Base-by-base conservation (phyloP, 805 yeast species). In the Deakozyma indianensis region DNA sequence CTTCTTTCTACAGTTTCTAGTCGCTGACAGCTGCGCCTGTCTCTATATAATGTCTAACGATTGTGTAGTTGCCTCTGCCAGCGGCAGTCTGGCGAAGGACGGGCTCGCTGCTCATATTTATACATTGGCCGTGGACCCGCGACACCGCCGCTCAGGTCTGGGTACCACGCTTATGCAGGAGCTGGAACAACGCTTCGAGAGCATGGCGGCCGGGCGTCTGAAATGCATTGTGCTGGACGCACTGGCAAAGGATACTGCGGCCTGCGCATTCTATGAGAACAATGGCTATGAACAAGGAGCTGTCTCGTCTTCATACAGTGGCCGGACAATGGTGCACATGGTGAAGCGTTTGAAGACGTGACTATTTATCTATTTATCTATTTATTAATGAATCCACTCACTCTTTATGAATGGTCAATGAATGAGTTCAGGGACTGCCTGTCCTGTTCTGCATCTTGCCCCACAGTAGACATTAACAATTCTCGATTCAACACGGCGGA, bases 1-100 rank as follows among this genome's bases (percentile, higher is more conserved):
- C 20, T 53, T 53, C 32, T 53, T 51, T 29, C 45, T 53, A 20
- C 56, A 51, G 43, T 53, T 51, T 45, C 43, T 50, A 3, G 35
- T 46, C 35, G 47, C 32, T 22, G 42, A 46, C 28, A 43, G 44
- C 32, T 21, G 42, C 20, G 29, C 41, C 5, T 53, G 56, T 29
- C 40, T 51, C 11, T 46, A 35, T 14, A 22, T 42, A 15, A 11
- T 23, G 23, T 42, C 35, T 9, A 22, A 22, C 14, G 28, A 21
- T 20, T 3, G 11, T 23, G 43, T 25, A 3, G 23, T 41, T 41
- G 27, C 29, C 4, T 41, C 28, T 7, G 21, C 43, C 20, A 15
- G 23, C 22, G 22, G 43, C 32, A 15, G 22, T 43, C 29, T 16
- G 21, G 28, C 7, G 28, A 7, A 9, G 28, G 50, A 18, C 20